Percentiles rank a stretch among this genome's conserved stretches.
Conservation (phyloP, 768 basidiomycete species). For the Glaciozyma antarctica region DNA sequence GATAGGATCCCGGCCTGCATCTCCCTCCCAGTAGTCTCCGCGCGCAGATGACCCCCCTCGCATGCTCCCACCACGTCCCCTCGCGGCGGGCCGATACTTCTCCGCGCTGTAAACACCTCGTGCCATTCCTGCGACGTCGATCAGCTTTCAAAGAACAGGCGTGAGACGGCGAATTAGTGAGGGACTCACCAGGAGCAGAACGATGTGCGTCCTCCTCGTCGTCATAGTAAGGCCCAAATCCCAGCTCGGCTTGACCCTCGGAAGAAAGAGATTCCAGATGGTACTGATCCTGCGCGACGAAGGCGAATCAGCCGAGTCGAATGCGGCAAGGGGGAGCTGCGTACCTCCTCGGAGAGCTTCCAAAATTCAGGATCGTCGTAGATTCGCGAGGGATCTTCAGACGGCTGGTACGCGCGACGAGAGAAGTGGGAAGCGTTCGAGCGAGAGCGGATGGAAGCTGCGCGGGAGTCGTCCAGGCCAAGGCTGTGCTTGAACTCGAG, state of each 20-base stretch:
- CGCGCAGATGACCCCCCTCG: not conserved
- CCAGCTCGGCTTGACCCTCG: not conserved
- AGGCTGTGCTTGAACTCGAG: constrained; percentile 14
- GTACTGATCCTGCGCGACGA: not conserved
- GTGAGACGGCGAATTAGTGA: not conserved
- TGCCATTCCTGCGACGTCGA: not conserved
- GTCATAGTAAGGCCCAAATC: constrained; percentile 10
- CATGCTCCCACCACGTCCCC: not conserved
- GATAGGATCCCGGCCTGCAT: too few species aligned
- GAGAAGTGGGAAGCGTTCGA: not conserved
- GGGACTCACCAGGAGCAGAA: not conserved
- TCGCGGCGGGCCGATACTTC: too few species aligned
- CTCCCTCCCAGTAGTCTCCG: not conserved
- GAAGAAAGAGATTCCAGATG: not conserved
- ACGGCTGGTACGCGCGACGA: not conserved
- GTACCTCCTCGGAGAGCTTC: not conserved
- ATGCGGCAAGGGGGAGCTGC: too few species aligned
- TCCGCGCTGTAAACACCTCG: not conserved
- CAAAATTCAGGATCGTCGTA: constrained; percentile 13
- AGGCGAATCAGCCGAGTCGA: too few species aligned
- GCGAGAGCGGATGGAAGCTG: not conserved
- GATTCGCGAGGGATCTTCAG: not conserved
- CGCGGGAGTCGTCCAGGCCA: not conserved
- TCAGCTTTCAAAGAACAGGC: not conserved
- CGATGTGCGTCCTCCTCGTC: too few species aligned